Conservation (phyloP, 1,284 basidiomycete genomes). For the Heterobasidion occidentale region DNA sequence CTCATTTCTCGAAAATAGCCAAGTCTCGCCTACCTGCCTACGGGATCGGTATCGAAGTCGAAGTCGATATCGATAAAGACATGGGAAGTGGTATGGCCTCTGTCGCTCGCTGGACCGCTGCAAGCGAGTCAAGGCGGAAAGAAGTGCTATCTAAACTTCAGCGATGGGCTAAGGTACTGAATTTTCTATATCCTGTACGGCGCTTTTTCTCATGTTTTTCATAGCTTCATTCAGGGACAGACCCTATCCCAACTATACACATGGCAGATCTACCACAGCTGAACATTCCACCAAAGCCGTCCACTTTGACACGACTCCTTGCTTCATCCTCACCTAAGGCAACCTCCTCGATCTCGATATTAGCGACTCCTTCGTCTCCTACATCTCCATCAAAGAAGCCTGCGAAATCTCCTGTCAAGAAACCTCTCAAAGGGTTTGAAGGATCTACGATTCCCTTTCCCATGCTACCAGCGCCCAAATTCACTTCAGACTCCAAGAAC, state of each 20-base stretch:
- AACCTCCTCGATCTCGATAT: constrained; percentile 31
- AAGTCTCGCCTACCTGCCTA: constrained; percentile 68
- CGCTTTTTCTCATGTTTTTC: constrained; percentile 4
- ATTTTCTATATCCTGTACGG: constrained; percentile 6
- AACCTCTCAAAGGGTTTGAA: constrained; percentile 34
- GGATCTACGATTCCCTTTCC: constrained; percentile 48
- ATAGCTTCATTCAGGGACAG: constrained; percentile 42
- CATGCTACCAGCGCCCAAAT: constrained; percentile 28
- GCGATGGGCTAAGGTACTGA: constrained; percentile 53
- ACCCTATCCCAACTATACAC: constrained; percentile 49
- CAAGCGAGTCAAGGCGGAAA: constrained; percentile 48
- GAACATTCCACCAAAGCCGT: constrained; percentile 41
- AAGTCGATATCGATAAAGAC: constrained; percentile 73
- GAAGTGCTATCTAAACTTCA: constrained; percentile 53
- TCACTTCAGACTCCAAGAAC: constrained; percentile 26
- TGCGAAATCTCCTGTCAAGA: constrained; percentile 39
- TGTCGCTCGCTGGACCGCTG: constrained; percentile 76
- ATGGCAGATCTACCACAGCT: constrained; percentile 58
- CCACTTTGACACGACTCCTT: constrained; percentile 58
- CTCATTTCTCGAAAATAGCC: constrained; percentile 56
- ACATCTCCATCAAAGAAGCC: constrained; percentile 20
- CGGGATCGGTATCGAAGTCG: constrained; percentile 78
- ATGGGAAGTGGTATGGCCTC: constrained; percentile 76
- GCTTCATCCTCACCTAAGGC: constrained; percentile 65
- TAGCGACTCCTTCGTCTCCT: constrained; percentile 38